Percentiles rank a stretch among this genome's conserved stretches.
These are phyloP conservation scores for Aspergillus saccharolyticus DNA, from an alignment of 495 filamentous ascomycete species.

Conservation along the genomic window DNA sequence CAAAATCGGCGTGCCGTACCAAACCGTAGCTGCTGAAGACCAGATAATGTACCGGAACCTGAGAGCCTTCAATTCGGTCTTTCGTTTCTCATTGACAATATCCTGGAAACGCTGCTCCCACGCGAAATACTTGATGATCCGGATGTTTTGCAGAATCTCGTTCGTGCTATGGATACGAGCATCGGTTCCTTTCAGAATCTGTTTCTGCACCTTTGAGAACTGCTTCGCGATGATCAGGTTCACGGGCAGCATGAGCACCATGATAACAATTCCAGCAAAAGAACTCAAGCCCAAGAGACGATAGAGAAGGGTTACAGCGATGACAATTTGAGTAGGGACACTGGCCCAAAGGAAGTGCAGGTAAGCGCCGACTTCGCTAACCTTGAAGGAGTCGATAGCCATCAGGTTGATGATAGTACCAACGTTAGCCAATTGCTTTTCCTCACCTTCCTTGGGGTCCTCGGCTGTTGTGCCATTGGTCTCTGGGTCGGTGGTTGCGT, in stretches of 20 bases:
- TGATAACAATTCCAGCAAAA: slow-evolving; percentile 88
- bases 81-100: slow-evolving; percentile 82
- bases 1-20: slow-evolving; percentile 92
- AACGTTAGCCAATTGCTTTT: slow-evolving; percentile 75
- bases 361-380: slow-evolving; percentile 88
- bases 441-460: slow-evolving; percentile 34
- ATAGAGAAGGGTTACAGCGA: slow-evolving; percentile 75
- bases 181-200: slow-evolving; percentile 91
- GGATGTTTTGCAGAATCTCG: slow-evolving; percentile 94
- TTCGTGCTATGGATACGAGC: slow-evolving; percentile 95
- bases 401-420: slow-evolving; percentile 98
- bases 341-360: slow-evolving; percentile 84
- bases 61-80: slow-evolving; percentile 69
- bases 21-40: slow-evolving; percentile 85
- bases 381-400: slow-evolving; percentile 99
- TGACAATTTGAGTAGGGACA: slow-evolving; percentile 74
- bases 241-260: slow-evolving; percentile 81
- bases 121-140: slow-evolving; percentile 99
- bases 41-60: slow-evolving; percentile 83
- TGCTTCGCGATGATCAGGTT: slow-evolving; percentile 81
- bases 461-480: slow-evolving; percentile 31
- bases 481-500: slow-evolving; percentile 32
- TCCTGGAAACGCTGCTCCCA: slow-evolving; percentile 92
- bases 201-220: slow-evolving; percentile 80
- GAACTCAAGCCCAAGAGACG: slow-evolving; percentile 87